Evolutionary conservation across 208 protist species (phyloP).

Genomic region (Wallacemonas rigidus): DNA sequence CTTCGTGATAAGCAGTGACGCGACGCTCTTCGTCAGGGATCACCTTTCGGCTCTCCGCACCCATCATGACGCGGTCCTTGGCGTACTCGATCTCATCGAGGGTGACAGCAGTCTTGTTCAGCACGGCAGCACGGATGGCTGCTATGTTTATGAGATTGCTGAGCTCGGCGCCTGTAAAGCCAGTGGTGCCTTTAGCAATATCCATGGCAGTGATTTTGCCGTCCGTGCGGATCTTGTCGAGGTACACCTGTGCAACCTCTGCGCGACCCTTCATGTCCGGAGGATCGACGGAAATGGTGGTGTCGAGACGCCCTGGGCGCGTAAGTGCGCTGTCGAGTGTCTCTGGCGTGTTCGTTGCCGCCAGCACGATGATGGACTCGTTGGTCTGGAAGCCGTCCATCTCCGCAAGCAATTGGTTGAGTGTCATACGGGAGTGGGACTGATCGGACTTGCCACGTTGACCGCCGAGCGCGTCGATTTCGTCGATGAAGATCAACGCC

Average conservation of each 20-base stretch:
- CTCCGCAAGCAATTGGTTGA: conserved; percentile 97
- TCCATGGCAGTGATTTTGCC: conserved; percentile 69
- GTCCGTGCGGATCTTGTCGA: conserved; percentile 83
- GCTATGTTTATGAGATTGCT: conserved; percentile 94
- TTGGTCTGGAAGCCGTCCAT: conserved; percentile 96
- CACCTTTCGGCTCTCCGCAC: conserved; percentile 78
- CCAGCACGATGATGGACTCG: conserved; percentile 96
- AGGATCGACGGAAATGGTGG: conserved; percentile 84
- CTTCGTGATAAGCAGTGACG: conserved; percentile 92
- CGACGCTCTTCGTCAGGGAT: conserved; percentile 87
- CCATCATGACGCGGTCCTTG: conserved; percentile 93
- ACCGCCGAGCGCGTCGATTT: conserved; percentile 97
- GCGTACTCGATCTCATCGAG: conserved; percentile 91
- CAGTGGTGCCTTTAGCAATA: conserved; percentile 85
- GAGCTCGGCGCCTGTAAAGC: conserved; percentile 92
- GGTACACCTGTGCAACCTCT: conserved; percentile 87
- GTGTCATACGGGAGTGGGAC: conserved; percentile 89
- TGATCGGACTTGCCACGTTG: conserved; percentile 71
- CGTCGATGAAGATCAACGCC: conserved; percentile 99
- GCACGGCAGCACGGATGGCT: conserved; percentile 82
- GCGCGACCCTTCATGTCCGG: conserved; percentile 91
- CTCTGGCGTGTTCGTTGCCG: conserved; percentile 98
- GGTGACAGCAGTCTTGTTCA: conserved; percentile 78
- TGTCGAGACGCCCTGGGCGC: conserved; percentile 91
- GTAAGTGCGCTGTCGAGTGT: conserved; percentile 93